Percentiles rank a stretch among this genome's conserved stretches.
phyloP scores from a whole-genome alignment of 805 yeast genomes.

The Hanseniaspora lindneri region DNA sequence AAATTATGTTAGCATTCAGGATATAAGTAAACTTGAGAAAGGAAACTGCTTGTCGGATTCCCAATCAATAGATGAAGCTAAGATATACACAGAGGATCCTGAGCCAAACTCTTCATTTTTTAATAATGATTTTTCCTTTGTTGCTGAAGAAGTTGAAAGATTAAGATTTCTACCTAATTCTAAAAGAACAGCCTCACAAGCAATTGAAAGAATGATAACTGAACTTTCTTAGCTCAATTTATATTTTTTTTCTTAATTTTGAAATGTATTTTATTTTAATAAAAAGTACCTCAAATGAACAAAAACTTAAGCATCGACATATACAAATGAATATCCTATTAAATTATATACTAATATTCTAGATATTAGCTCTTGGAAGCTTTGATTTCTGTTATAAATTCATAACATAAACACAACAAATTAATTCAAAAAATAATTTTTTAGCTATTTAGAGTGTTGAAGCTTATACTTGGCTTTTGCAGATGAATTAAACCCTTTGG shows the following conservation, averaged over 20 bases:
- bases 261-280: too few species aligned
- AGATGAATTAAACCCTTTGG: constrained; percentile 54
- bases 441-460: constrained; percentile 18
- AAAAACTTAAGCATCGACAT: too few species aligned
- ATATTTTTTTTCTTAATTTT: too few species aligned
- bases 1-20: too few species aligned
- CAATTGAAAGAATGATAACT: not conserved
- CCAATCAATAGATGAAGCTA: not conserved
- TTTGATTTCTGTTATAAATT: not conserved
- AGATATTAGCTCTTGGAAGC: too few species aligned
- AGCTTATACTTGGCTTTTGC: constrained; percentile 44
- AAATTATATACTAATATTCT: too few species aligned
- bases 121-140: not conserved
- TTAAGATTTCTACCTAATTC: not conserved
- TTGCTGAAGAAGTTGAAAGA: not conserved
- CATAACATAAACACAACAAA: not conserved
- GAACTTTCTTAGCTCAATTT: not conserved
- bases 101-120: not conserved
- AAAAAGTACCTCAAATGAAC: too few species aligned
- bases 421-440: too few species aligned
- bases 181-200: not conserved
- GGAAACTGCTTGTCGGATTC: too few species aligned
- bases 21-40: too few species aligned
- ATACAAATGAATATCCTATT: too few species aligned
- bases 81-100: not conserved